Percentiles rank a stretch among this genome's conserved stretches.
Conservation (phyloP, 148 eudicot genomes). For the Camellia lanceoleosa region DNA sequence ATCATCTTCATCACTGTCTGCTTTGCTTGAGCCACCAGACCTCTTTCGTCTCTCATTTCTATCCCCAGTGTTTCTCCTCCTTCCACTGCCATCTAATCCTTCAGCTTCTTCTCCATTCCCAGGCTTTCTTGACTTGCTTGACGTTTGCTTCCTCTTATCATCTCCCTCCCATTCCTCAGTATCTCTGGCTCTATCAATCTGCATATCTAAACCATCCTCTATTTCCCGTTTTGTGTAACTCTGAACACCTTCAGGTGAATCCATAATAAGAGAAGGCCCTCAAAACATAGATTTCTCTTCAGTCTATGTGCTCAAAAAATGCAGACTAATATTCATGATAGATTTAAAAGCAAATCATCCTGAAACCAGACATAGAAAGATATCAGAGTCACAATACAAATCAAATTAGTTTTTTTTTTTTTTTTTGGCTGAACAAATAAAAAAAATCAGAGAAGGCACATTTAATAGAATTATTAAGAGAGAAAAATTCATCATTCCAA, state of each 20-base stretch:
- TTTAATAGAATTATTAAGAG: background rate
- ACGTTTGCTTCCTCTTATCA: conserved; percentile 60
- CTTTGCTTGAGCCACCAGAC: conserved; percentile 53
- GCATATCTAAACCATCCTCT: background rate
- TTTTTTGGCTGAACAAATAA: background rate
- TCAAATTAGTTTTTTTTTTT: background rate
- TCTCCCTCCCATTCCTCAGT: conserved; percentile 52
- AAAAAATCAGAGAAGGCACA: background rate
- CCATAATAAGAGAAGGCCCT: background rate
- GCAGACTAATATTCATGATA: background rate
- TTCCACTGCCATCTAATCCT: conserved; percentile 53
- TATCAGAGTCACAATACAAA: background rate
- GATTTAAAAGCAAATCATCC: background rate
- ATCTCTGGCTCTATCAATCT: conserved; percentile 37
- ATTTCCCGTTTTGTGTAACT: background rate
- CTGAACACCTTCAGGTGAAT: conserved; percentile 1
- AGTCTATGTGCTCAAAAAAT: background rate
- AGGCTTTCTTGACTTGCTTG: conserved; percentile 52
- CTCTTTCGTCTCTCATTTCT: conserved; percentile 55
- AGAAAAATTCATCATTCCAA: background rate
- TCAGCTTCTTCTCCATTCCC: conserved; percentile 56
- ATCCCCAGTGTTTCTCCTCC: conserved; percentile 54
- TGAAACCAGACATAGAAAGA: background rate
- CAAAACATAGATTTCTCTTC: background rate
- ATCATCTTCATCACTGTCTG: conserved; percentile 60